Conservation (phyloP, 495 filamentous ascomycete genomes). For the Podospora fimiseda region DNA sequence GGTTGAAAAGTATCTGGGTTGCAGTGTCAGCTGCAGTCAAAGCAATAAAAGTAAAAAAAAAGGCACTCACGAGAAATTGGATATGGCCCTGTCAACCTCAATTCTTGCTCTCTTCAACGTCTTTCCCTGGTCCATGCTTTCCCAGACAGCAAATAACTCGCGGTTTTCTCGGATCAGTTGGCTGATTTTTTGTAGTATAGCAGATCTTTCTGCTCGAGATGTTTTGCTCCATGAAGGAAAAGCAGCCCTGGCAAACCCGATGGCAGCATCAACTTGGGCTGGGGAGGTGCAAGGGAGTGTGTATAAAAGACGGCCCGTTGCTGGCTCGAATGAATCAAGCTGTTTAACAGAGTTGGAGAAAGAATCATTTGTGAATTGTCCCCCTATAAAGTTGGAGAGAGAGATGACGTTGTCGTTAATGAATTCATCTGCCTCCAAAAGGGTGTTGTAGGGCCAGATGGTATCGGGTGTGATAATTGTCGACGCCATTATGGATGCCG, state of each 20-base stretch:
- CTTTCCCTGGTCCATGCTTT: constrained; percentile 28
- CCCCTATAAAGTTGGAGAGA: constrained; percentile 14
- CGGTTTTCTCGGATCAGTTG: constrained; percentile 18
- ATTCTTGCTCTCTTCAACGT: constrained; percentile 20
- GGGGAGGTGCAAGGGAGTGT: constrained; percentile 13
- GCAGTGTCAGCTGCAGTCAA: neutral
- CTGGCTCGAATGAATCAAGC: constrained; percentile 19
- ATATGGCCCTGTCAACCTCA: constrained; percentile 22
- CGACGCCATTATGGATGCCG: neutral
- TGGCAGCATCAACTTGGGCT: constrained; percentile 13
- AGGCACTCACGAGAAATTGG: constrained; percentile 21
- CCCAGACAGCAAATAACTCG: constrained; percentile 27
- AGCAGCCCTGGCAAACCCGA: constrained; percentile 13
- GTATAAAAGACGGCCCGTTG: constrained; percentile 15
- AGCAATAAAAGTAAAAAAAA: neutral
- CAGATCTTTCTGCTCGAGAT: constrained; percentile 15
- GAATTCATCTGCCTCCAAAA: no score
- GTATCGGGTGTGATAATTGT: no score
- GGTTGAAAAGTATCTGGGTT: constrained; percentile 21
- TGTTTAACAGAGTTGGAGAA: neutral
- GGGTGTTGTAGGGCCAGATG: no score
- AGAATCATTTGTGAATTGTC: neutral
- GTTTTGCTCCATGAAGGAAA: constrained; percentile 24
- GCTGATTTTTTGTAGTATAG: constrained; percentile 15
- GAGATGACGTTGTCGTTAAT: constrained; percentile 4